phyloP scores from a whole-genome alignment of 306 rosid genomes.

The Luffa acutangula region DNA sequence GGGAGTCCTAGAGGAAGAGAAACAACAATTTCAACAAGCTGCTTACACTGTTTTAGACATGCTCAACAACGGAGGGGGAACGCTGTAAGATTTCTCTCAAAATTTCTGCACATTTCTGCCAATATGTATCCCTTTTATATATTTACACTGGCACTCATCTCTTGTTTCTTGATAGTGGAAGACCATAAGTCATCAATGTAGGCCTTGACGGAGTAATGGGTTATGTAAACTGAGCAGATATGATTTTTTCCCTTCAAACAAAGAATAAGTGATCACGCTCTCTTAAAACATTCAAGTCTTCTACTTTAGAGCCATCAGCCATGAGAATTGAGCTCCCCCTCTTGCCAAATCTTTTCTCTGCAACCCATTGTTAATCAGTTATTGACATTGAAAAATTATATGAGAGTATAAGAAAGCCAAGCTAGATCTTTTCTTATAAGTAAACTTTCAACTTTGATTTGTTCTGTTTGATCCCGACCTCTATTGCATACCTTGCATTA shows the following conservation, averaged over 20 bases:
- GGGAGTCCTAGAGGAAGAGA: conserved; percentile 55
- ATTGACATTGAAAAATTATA: not conserved
- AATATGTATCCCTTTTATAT: not conserved
- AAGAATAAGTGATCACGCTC: conserved; percentile 61
- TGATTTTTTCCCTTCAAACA: conserved; percentile 23
- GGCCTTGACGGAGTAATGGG: not conserved
- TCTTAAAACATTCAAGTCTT: conserved; percentile 52
- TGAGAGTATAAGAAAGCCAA: not conserved
- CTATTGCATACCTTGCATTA: not conserved
- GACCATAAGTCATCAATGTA: not conserved
- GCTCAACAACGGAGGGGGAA: conserved; percentile 40
- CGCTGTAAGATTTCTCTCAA: conserved; percentile 18
- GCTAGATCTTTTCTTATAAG: not conserved
- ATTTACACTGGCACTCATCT: not conserved
- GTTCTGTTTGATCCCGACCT: not conserved
- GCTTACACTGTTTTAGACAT: conserved; percentile 60
- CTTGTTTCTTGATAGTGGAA: not conserved
- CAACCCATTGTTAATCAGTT: conserved; percentile 5
- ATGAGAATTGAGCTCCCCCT: conserved; percentile 52
- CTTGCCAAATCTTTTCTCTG: conserved; percentile 67
- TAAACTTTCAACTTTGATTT: not conserved
- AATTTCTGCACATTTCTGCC: conserved; percentile 4
- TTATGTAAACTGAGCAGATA: not conserved
- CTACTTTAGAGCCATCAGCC: conserved; percentile 68
- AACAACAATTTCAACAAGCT: conserved; percentile 62